phyloP scores from a whole-genome alignment of 768 basidiomycete genomes.

The Lactarius evosmus region DNA sequence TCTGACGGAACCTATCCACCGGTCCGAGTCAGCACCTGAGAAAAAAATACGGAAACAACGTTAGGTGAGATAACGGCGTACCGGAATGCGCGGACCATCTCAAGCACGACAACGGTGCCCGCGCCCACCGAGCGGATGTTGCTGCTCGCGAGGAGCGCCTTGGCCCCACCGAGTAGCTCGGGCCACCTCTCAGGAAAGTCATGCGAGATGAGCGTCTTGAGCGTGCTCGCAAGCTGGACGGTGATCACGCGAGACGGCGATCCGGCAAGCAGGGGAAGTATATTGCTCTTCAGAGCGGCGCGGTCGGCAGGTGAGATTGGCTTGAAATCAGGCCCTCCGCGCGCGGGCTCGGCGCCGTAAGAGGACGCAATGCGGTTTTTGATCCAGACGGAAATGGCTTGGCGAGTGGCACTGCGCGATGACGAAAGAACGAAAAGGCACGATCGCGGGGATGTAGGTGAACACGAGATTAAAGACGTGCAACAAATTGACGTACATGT shows the following conservation, averaged over 20 bases:
- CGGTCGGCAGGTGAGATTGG: conserved; percentile 68
- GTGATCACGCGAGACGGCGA: conserved; percentile 66
- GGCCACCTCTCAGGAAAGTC: conserved; percentile 84
- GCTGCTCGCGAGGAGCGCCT: conserved; percentile 56
- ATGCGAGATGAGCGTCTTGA: conserved; percentile 68
- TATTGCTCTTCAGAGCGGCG: conserved; percentile 61
- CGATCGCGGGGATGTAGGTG: neutral
- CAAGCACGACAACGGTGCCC: conserved; percentile 73
- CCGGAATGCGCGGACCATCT: conserved; percentile 76
- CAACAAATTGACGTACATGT: conserved; percentile 54
- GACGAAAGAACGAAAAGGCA: conserved; percentile 19
- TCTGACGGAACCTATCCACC: conserved; percentile 62
- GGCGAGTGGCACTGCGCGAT: conserved; percentile 64
- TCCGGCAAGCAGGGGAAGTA: conserved; percentile 67
- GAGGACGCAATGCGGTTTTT: conserved; percentile 80
- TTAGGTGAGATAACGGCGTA: conserved; percentile 33
- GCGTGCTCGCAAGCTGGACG: conserved; percentile 67
- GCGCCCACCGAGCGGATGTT: conserved; percentile 75
- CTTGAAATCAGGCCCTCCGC: conserved; percentile 54
- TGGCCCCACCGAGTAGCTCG: conserved; percentile 61
- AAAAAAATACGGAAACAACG: neutral
- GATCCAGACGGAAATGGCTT: conserved; percentile 83
- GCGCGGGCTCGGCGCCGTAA: conserved; percentile 51
- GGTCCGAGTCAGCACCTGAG: neutral
- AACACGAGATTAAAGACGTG: neutral